Evolutionary conservation across 345 rosid species (phyloP).

Genomic region (Eucalyptus rudis): DNA sequence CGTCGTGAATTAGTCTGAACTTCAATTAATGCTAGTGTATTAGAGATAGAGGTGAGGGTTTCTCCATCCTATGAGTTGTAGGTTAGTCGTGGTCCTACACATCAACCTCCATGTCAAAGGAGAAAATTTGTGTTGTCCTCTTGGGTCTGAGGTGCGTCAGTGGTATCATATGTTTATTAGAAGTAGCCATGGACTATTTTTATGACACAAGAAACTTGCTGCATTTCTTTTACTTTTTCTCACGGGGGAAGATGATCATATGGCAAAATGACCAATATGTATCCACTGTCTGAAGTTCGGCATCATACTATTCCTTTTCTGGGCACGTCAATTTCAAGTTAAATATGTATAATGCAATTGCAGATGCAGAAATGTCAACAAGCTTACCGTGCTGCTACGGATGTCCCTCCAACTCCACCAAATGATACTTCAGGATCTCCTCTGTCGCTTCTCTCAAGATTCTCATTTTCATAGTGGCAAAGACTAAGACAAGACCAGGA

Average conservation of each 20-base stretch:
- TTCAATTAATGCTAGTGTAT: background rate
- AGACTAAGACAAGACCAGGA: background rate
- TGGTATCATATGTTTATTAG: background rate
- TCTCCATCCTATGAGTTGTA: background rate
- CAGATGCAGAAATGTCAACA: constrained; percentile 89
- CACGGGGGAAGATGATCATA: background rate
- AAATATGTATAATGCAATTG: background rate
- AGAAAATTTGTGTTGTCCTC: background rate
- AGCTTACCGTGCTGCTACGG: constrained; percentile 48
- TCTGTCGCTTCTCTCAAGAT: constrained; percentile 75
- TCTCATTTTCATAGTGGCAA: constrained; percentile 56
- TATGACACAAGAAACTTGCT: background rate
- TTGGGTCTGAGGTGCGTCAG: background rate
- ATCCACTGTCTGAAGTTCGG: background rate
- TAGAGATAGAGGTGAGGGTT: background rate
- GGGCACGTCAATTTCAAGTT: background rate
- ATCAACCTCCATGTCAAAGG: background rate
- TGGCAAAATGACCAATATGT: background rate
- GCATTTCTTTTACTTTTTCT: background rate
- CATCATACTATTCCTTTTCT: background rate
- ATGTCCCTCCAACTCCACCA: constrained; percentile 31
- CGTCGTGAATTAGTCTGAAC: background rate
- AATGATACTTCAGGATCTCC: constrained; percentile 48
- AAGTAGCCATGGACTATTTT: background rate
- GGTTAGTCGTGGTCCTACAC: background rate